A percentile compares a stretch with the other conserved stretches of the same genome.
Conservation (phyloP, 2,329 filamentous ascomycete genomes). For the Onygena corvina region DNA sequence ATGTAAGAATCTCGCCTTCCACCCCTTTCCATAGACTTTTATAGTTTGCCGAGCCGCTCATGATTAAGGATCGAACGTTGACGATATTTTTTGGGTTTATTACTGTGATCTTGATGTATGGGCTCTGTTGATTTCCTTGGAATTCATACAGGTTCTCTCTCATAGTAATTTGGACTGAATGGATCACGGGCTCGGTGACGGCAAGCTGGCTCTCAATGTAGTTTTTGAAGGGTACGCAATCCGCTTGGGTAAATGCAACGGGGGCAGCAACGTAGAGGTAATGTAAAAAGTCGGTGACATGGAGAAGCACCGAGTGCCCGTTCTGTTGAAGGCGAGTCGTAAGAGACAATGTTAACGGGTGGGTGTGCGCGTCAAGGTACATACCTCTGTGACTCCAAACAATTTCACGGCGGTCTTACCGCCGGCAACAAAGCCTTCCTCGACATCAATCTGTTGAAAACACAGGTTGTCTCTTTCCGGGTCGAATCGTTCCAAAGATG, state of each 20-base stretch:
- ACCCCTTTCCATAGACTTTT: constrained; percentile 72
- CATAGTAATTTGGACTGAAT: constrained; percentile 69
- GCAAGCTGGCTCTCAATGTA: constrained; percentile 70
- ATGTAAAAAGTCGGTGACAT: constrained; percentile 91
- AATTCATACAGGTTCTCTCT: constrained; percentile 89
- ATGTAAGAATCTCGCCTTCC: constrained; percentile 62
- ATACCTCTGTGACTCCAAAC: constrained; percentile 77
- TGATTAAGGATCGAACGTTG: constrained; percentile 62
- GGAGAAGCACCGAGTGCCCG: constrained; percentile 85
- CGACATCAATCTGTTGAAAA: constrained; percentile 92
- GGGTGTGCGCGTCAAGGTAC: constrained; percentile 9
- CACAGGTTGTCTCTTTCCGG: constrained; percentile 57
- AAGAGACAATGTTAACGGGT: not conserved
- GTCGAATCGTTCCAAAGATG: constrained; percentile 49
- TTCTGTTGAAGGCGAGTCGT: constrained; percentile 30
- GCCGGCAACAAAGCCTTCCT: constrained; percentile 72
- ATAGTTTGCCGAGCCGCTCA: constrained; percentile 68
- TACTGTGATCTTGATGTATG: constrained; percentile 87
- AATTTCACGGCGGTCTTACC: constrained; percentile 72
- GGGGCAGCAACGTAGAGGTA: constrained; percentile 92
- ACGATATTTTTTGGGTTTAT: constrained; percentile 77
- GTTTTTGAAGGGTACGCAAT: constrained; percentile 65
- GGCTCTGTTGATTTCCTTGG: constrained; percentile 81
- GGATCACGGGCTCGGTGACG: constrained; percentile 60
- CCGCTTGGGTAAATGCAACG: constrained; percentile 61